Evolutionary conservation across 2,329 filamentous ascomycete species (phyloP).

Genomic region (Fulvia fulva): DNA sequence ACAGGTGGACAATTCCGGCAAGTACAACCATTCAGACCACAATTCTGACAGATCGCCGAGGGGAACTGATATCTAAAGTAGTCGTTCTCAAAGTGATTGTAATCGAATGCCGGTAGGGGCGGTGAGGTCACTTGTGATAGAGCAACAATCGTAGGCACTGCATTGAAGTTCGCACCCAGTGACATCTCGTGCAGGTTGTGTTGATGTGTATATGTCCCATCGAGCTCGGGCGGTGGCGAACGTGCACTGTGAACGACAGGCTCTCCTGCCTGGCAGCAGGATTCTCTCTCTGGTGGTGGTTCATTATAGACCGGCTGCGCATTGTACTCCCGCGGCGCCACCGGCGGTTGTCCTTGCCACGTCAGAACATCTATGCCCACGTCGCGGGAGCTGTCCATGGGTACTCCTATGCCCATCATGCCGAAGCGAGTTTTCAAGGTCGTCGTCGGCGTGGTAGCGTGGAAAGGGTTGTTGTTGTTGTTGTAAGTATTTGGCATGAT

Average conservation of each 20-base stretch:
- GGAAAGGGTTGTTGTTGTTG: slow-evolving; percentile 9
- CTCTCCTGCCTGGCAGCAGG: slow-evolving; percentile 26
- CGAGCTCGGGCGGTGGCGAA: slow-evolving; percentile 9
- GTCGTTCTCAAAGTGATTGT: slow-evolving; percentile 24
- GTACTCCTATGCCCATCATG: slow-evolving; percentile 31
- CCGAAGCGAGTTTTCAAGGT: slow-evolving; percentile 28
- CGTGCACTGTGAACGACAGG: slow-evolving; percentile 9
- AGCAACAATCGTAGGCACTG: background rate
- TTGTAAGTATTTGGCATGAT: slow-evolving; percentile 14
- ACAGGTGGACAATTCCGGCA: slow-evolving; percentile 32
- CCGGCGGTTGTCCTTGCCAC: slow-evolving; percentile 26
- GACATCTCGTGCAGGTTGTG: slow-evolving; percentile 8
- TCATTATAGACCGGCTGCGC: slow-evolving; percentile 13
- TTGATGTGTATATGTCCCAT: slow-evolving; percentile 5
- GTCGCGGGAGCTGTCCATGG: slow-evolving; percentile 20
- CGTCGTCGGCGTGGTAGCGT: slow-evolving; percentile 8
- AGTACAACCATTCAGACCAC: slow-evolving; percentile 32
- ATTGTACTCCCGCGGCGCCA: slow-evolving; percentile 22
- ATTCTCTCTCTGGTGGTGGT: slow-evolving; percentile 13
- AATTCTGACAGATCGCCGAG: slow-evolving; percentile 33
- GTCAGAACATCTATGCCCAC: slow-evolving; percentile 21
- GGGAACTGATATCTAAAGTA: slow-evolving; percentile 32
- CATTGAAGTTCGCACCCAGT: slow-evolving; percentile 3
- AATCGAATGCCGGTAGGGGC: slow-evolving; percentile 23
- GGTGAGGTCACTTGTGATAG: slow-evolving; percentile 9